Conservation (phyloP, 2,329 filamentous ascomycete genomes). For the Colletotrichum lindemuthianum region DNA sequence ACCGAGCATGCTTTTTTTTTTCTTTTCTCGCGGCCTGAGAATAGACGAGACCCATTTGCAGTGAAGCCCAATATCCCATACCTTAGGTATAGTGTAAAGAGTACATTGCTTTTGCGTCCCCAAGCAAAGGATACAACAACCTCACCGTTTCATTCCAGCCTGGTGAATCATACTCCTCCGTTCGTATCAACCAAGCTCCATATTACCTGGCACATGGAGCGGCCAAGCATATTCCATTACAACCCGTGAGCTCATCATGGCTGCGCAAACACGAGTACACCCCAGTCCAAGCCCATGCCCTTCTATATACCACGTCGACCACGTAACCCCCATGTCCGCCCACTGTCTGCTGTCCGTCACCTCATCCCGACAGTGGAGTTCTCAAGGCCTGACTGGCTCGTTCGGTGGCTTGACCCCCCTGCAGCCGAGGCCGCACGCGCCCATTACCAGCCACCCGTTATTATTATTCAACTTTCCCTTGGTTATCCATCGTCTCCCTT, state of each 20-base stretch:
- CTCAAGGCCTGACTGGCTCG: constrained; percentile 11
- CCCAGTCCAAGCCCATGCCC: background rate
- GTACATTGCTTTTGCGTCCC: too few relatives aligned
- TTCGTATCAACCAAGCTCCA: too few relatives aligned
- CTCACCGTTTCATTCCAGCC: too few relatives aligned
- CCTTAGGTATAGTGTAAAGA: too few relatives aligned
- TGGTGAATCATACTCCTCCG: background rate
- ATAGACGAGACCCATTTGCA: constrained; percentile 22
- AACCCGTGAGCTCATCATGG: too few relatives aligned
- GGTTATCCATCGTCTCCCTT: constrained; percentile 8
- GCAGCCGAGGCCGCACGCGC: constrained; percentile 24
- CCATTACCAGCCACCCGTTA: constrained; percentile 32
- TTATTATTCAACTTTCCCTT: background rate
- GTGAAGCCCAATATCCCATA: constrained; percentile 19
- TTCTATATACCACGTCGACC: background rate
- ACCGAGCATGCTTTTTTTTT: too few relatives aligned
- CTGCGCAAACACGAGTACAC: too few relatives aligned
- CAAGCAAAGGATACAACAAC: too few relatives aligned
- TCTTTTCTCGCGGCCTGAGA: too few relatives aligned
- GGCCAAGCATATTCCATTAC: too few relatives aligned
- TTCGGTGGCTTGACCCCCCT: constrained; percentile 27
- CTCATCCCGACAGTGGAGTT: constrained; percentile 31
- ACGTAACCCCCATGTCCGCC: constrained; percentile 14
- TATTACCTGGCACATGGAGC: too few relatives aligned
- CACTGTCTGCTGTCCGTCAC: constrained; percentile 32